Evolutionary conservation across 164 flowering plant genomes (phyloP), one percentile per base, ranked within the genome.

Genomic region (Magnolia sinica): DNA sequence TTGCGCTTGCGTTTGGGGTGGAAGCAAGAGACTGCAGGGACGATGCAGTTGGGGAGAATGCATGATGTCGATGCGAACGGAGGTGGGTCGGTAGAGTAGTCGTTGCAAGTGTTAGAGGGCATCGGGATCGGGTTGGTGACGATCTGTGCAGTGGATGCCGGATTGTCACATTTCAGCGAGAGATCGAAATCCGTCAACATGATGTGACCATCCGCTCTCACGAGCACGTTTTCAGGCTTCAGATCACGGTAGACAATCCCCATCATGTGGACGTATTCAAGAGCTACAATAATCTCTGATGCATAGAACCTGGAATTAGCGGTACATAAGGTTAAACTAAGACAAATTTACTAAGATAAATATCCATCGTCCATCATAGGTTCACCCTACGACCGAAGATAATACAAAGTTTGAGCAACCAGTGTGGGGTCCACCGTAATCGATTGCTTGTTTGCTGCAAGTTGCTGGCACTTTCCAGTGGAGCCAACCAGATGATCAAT

Each of bases 181-280:
- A 93, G 91, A 75, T 95, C 98, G 70, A 95, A 95, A 80, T 93
- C 98, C 0, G 98, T 91, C 20, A 93, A 87, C 96, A 92, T 92
- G 7, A 93, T 93, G 84, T 93, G 98, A 20, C 98, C 98, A 73
- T 95, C 98, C 0, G 86, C 79, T 74, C 95, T 81, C 0, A 95
- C 87, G 0, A 95, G 87, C 16, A 95, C 91, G 77, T 95, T 95
- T 74, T 95, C 98, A 2, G 98, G 98, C 79, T 95, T 95, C 0
- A 95, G 86, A 72, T 95, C 98, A 3, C 98, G 88, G 87, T 95
- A 95, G 2, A 95, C 90, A 7, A 95, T 88, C 7, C 98, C 97
- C 85, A 87, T 79, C 91, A 92, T 87, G 87, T 95, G 98, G 3
- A 95, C 80, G 79, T 92, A 95, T 55, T 95, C 98, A 2, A 95